Conservation (phyloP, 345 rosid genomes). For the Dipteronia dyeriana region DNA sequence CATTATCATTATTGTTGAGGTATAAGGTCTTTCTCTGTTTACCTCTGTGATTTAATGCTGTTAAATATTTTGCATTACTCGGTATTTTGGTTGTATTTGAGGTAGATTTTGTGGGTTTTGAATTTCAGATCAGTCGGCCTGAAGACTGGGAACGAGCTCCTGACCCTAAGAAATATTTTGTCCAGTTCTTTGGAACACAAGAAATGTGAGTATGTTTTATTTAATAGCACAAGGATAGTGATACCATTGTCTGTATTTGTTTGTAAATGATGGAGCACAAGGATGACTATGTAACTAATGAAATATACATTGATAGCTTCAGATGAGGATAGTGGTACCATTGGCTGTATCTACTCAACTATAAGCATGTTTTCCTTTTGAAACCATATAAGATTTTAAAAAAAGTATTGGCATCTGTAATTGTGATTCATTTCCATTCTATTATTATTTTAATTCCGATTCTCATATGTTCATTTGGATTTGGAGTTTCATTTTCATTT, state of each 20-base stretch:
- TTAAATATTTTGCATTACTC: conserved; percentile 1
- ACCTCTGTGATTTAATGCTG: background rate
- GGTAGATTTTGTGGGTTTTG: conserved; percentile 28
- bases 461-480: background rate
- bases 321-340: background rate
- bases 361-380: background rate
- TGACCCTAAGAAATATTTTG: conserved; percentile 85
- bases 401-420: background rate
- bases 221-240: no score
- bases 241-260: no score
- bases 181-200: conserved; percentile 80
- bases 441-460: background rate
- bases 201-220: conserved; percentile 71
- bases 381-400: background rate
- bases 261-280: background rate
- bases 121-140: conserved; percentile 77
- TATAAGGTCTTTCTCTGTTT: background rate
- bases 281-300: background rate
- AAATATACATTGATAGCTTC: background rate
- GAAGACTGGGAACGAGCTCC: conserved; percentile 75
- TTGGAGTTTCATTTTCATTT: background rate
- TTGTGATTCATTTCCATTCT: background rate
- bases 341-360: background rate
- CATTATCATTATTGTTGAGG: background rate
- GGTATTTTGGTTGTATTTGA: conserved; percentile 12